phyloP scores from a whole-genome alignment of 345 rosid genomes.

The Zanthoxylum bungeanum region DNA sequence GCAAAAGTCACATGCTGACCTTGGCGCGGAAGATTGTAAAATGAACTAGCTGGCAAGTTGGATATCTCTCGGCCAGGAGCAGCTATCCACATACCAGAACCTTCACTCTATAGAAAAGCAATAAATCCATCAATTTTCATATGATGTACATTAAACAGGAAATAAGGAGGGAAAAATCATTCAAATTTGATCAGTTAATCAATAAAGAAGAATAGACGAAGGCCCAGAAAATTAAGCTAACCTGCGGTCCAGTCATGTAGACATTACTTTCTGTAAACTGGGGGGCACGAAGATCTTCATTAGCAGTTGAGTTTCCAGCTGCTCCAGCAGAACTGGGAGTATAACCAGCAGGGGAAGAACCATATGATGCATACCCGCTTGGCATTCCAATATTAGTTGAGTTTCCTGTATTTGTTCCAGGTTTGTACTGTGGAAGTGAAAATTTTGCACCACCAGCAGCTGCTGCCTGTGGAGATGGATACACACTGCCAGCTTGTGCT shows the following conservation, averaged over 20 bases:
- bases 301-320: constrained; percentile 63
- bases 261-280: constrained; percentile 81
- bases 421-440: constrained; percentile 75
- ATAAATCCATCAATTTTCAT: constrained; percentile 17
- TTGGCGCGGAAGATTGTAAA: constrained; percentile 78
- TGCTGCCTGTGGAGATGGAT: constrained; percentile 65
- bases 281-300: constrained; percentile 71
- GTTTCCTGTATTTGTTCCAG: constrained; percentile 67
- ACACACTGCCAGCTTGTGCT: constrained; percentile 70
- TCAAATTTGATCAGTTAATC: not conserved
- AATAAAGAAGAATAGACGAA: not conserved
- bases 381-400: constrained; percentile 72
- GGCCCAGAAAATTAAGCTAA: constrained; percentile 24
- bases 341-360: constrained; percentile 72
- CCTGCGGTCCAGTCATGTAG: constrained; percentile 76
- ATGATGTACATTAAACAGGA: constrained; percentile 4
- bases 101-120: constrained; percentile 67
- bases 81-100: constrained; percentile 79
- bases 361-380: constrained; percentile 76
- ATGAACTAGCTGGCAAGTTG: constrained; percentile 66
- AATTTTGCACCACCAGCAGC: constrained; percentile 72
- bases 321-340: constrained; percentile 59
- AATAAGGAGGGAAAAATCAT: not conserved
- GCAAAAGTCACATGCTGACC: constrained; percentile 81
- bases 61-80: constrained; percentile 73